Evolutionary conservation across 1,139 yeast species (phyloP), one percentile per base, ranked within the genome.

Genomic region (Wickerhamiella infanticola): DNA sequence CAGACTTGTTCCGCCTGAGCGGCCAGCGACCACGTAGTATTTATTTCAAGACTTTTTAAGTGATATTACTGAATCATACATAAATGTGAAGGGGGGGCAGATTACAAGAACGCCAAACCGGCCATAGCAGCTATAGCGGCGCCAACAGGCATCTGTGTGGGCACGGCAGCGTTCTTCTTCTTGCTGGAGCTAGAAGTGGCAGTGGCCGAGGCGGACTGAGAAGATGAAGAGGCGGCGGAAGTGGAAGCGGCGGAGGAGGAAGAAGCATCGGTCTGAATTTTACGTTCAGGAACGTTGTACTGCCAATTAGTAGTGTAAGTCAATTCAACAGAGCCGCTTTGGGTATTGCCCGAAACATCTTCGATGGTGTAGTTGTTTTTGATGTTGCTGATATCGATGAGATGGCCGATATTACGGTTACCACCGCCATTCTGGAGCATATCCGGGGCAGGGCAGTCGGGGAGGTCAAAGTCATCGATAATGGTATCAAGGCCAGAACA

Each of bases 341-440:
- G 70, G 42, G 60, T 63, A 23, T 74, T 72, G 45, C 75, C 75
- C 43, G 67, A 67, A 26, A 65, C 61, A 52, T 81, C 81, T 48
- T 66, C 59, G 41, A 76, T 66, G 4, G 68, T 63, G 58, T 67
- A 72, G 39, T 67, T 64, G 4, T 75, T 61, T 33, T 65, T 60
- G 47, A 59, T 62, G 11, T 63, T 58, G 5, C 61, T 53, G 42
- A 73, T 58, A 42, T 60, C 60, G 47, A 75, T 60, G 37, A 71
- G 60, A 37, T 64, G 49, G 49, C 83, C 82, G 44, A 64, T 51
- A 50, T 61, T 60, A 35, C 50, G 50, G 51, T 64, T 63, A 31
- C 57, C 57, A 35, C 53, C 51, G 24, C 51, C 50, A 42, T 49
- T 45, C 42, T 41, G 29, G 47, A 55, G 49, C 48, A 53, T n/a